Evolutionary conservation across 352 stramenopile genomes (phyloP), one percentile per base, ranked within the genome.

Genomic region (Phytopythium cucurbitacearum): DNA sequence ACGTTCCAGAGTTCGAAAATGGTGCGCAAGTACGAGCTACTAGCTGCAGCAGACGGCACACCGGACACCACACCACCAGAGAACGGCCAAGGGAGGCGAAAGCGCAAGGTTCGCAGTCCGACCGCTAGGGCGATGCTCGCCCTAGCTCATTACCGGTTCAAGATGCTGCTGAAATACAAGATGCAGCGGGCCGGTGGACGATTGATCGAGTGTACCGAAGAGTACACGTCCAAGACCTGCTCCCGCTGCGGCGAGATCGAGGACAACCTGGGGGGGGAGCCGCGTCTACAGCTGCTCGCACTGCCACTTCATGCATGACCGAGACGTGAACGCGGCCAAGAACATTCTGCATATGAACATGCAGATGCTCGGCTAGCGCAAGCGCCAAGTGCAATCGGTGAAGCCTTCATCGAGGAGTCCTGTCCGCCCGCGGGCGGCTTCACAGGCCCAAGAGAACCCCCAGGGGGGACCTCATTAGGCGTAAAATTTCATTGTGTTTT

Each of bases 151-250:
- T 57, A 39, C 39, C n/a, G 32, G 16, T 62, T 62, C 48, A 62
- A 57, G 48, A 11, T 32, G 50, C 32, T 58, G 6, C 56, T 63
- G 2, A 49, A 48, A 37, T 55, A 58, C 28, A 63, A 58, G 45
- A 54, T 63, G 56, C n/a, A 42, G 28, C 49, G 50, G 2, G 39
- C 21, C 2, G 56, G 56, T 10, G 57, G 57, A 21, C 33, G 28
- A 5, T 10, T 56, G 8, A 40, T 64, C 34, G 51, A 58, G 6
- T 59, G 50, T 13, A 51, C 58, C 15, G 57, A 64, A 32, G 50
- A 64, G 45, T 64, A 64, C 39, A 64, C 50, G 12, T 59, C 57
- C 1, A 59, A 64, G 35, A 64, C 51, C 0, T 64, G 46, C 40
- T 59, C 57, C 1, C 5, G 16, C 1, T 59, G 51, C 11, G 57